Evolutionary conservation across 495 filamentous ascomycete species (phyloP).

Genomic region (Hyaloscypha hepaticicola): DNA sequence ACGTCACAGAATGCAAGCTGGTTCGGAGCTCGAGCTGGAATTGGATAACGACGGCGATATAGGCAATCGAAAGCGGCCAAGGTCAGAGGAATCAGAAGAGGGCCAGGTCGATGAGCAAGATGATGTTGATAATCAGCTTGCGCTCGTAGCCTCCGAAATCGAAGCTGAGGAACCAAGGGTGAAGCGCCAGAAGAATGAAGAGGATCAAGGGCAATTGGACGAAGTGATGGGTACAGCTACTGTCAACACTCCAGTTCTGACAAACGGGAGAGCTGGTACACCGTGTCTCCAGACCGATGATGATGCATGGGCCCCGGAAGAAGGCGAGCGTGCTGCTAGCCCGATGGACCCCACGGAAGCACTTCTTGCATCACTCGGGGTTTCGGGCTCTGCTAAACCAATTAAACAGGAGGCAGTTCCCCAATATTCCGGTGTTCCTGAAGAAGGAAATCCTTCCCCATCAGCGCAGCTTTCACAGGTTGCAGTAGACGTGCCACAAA

Average conservation of each 20-base stretch:
- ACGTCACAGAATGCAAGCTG: slow-evolving; percentile 1
- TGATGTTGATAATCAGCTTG: slow-evolving; percentile 24
- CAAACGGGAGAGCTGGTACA: slow-evolving; percentile 21
- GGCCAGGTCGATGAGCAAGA: slow-evolving; percentile 12
- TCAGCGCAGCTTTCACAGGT: slow-evolving; percentile 1
- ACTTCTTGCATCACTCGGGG: slow-evolving; percentile 31
- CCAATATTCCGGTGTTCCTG: not conserved
- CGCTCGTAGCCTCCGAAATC: slow-evolving; percentile 1
- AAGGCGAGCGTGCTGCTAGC: slow-evolving; percentile 25
- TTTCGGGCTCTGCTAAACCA: slow-evolving; percentile 30
- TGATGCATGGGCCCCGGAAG: slow-evolving; percentile 32
- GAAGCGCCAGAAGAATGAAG: slow-evolving; percentile 27
- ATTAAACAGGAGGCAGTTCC: slow-evolving; percentile 16
- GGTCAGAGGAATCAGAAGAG: slow-evolving; percentile 12
- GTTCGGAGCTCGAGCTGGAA: not conserved
- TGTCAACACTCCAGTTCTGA: slow-evolving; percentile 1
- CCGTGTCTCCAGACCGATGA: slow-evolving; percentile 26
- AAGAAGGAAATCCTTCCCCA: slow-evolving; percentile 5
- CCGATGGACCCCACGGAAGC: slow-evolving; percentile 30
- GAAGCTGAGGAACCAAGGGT: slow-evolving; percentile 1
- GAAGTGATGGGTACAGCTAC: slow-evolving; percentile 11
- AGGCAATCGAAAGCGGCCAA: slow-evolving; percentile 21
- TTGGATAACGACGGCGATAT: not conserved
- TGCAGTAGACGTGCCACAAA: not conserved
- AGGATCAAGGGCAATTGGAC: not conserved